Evolutionary conservation across 2,329 filamentous ascomycete genomes (phyloP), one percentile per base, ranked within the genome.

Genomic region (Rutstroemia sp.): DNA sequence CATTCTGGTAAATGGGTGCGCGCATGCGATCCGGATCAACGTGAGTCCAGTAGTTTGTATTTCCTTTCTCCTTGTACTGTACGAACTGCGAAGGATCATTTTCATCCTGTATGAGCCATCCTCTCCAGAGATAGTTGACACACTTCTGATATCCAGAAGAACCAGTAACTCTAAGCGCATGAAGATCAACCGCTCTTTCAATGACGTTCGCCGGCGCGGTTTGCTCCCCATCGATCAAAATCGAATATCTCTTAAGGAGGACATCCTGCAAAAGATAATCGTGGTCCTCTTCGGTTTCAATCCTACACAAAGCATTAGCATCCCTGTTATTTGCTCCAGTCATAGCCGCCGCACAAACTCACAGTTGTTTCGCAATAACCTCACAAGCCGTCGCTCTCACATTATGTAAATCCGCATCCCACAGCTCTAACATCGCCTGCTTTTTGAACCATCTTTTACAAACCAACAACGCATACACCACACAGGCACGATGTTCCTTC

Each of bases 81-180:
- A 96, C 80, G 69, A 99, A 99, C 52, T 84, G 85, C n/a, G 86
- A 84, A 0, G 92, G 88, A 65, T 97, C 92, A 50, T 92, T 80
- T 65, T 96, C 91, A 63, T 96, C 90, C 70, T 99, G 94, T n/a
- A 96, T 85, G 8, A 97, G 77, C 94, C 94, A 99, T 21, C 94
- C 94, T 60, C 85, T 83, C 94, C 94, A 99, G 8, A 99, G 83
- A 68, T 95, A 90, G 60, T 80, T 83, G 66, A 97, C 90, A 69
- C 92, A 97, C 74, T 95, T 96, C 63, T 68, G 94, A 71, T 97
- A 99, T 25, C 94, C 92, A 0, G 90, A 91, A 0, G 88, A 92
- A 2, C 90, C 90, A 60, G 97, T 97, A 49, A 99, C 85, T 14
- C 82, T 79, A 47, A 97, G 77, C 1, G 92, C 90, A 70, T 99